A percentile compares a stretch with the other conserved stretches of the same genome.
Evolutionary conservation across 192 early-diverging fungal genomes (phyloP).

Genomic region (Backusella liffmaniae): DNA sequence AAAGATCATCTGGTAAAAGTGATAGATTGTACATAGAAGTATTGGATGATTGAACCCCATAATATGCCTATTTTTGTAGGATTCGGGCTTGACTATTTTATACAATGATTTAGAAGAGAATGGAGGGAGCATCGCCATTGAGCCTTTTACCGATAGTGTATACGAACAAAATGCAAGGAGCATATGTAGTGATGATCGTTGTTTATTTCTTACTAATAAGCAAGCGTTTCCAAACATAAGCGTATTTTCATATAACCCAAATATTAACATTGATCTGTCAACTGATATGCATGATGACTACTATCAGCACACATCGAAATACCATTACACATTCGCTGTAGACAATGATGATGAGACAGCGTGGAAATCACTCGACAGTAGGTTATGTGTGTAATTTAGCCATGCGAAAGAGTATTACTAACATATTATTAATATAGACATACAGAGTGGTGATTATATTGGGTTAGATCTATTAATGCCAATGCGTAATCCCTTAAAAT

Average conservation of each 20-base stretch:
- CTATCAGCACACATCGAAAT: conserved; percentile 34
- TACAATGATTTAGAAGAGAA: not conserved
- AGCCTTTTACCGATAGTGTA: conserved; percentile 14
- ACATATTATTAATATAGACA: conserved; percentile 24
- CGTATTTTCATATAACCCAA: conserved; percentile 48
- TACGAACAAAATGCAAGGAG: conserved; percentile 45
- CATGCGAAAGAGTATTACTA: not conserved
- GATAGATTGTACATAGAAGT: not conserved
- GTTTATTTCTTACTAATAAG: conserved; percentile 54
- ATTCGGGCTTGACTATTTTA: not conserved
- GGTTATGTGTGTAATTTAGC: not conserved
- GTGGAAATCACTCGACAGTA: conserved; percentile 43
- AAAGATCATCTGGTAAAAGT: conserved; percentile 11
- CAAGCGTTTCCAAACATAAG: conserved; percentile 44
- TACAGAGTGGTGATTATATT: conserved; percentile 50
- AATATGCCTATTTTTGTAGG: not conserved
- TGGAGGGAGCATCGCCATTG: not conserved
- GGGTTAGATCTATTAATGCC: conserved; percentile 53
- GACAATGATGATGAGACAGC: conserved; percentile 48
- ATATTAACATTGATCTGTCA: conserved; percentile 46
- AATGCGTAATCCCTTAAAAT: conserved; percentile 36
- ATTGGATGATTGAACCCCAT: not conserved
- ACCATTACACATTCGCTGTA: conserved; percentile 50
- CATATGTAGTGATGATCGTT: conserved; percentile 51
- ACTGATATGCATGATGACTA: conserved; percentile 47